Base-by-base conservation (phyloP, 2,329 filamentous ascomycete species). In the Cladosporium austrohemisphaericum region DNA sequence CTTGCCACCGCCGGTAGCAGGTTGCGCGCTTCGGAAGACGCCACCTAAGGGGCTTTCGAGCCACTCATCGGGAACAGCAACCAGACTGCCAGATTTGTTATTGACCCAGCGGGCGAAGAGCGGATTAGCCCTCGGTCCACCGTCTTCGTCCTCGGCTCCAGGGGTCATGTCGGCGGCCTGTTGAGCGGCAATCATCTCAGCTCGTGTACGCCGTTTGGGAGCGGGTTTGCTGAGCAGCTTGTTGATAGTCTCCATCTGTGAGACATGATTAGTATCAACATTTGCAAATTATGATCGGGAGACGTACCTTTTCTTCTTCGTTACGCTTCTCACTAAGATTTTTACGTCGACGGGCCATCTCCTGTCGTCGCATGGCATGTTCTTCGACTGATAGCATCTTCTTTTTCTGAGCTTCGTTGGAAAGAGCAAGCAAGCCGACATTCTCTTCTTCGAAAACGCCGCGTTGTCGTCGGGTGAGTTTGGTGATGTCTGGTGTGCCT, bases 221-320 rank as follows among this genome's bases (percentile, higher is more conserved):
- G 87, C 86, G 65, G 91, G 88, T 65, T 91, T 90, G 68, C 90
- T 90, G 45, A 93, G 80, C 2, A 93, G 81, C 61, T 91, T 90
- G 74, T 93, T 91, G 77, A 93, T 92, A 0, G 88, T 93, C 74
- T 92, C 88, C 79, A 89, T 88, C 86, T 91, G 28, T 16, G n/a
- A 19, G 26, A 16, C n/a, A 9, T 14, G 29, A 11, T 11, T n/a
- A 29, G 49, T 6, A n/a, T 13, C 8, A 33, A 55, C 63, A 22
- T n/a, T n/a, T n/a, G n/a, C n/a, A n/a, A n/a, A n/a, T n/a, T n/a
- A n/a, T n/a, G n/a, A n/a, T n/a, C n/a, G n/a, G n/a, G n/a, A n/a
- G n/a, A n/a, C n/a, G n/a, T 62, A 83, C 80, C 76, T 88, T 88
- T 66, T 88, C 85, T 69, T 88, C 85, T 60, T 88, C 84, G 49